Evolutionary conservation across 2,329 filamentous ascomycete species (phyloP), one percentile per base, ranked within the genome.

Genomic region (Botrytis squamosa): DNA sequence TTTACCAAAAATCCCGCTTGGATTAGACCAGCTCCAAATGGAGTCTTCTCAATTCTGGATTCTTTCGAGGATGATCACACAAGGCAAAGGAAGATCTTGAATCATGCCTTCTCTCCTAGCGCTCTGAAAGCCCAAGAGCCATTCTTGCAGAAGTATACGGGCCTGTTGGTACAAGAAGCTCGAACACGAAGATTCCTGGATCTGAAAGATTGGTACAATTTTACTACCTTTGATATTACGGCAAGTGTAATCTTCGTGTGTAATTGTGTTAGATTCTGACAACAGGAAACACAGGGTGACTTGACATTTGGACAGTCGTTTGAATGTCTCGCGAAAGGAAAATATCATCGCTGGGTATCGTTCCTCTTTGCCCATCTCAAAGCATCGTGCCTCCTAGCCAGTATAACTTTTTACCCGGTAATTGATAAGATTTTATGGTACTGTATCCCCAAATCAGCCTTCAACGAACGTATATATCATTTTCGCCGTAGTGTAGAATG

Each of bases 41-140:
- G n/a, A 29, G 52, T 57, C n/a, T 57, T 57, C n/a, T 29, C 12
- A 29, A 57, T 57, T 57, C n/a, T 57, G 25, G n/a, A 57, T 29
- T 57, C 52, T 57, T 55, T 57, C 52, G 52, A 57, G 52, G 72
- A 62, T 8, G 52, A 70, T 18, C 81, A 82, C 70, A 68, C 74
- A 4, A 75, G 76, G 18, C 77, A 80, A 71, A 77, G 79, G 22
- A 77, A 75, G 67, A 66, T 77, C 9, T 73, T 82, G 9, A 75
- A 75, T 12, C 65, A 78, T 52, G 81, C 78, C 38, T 82, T 83
- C 65, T 80, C 81, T 12, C 75, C 76, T 10, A 77, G 75, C 55
- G 78, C 81, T 1, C 70, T 82, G 16, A 59, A 75, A 16, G 78
- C 81, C 66, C 81, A 82, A 67, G 74, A 75, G 25, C 78, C 80